A percentile compares a stretch with the other conserved stretches of the same genome.
These are phyloP conservation scores for Alnus rubra DNA, from an alignment of 306 rosid species.

Conservation along the genomic window DNA sequence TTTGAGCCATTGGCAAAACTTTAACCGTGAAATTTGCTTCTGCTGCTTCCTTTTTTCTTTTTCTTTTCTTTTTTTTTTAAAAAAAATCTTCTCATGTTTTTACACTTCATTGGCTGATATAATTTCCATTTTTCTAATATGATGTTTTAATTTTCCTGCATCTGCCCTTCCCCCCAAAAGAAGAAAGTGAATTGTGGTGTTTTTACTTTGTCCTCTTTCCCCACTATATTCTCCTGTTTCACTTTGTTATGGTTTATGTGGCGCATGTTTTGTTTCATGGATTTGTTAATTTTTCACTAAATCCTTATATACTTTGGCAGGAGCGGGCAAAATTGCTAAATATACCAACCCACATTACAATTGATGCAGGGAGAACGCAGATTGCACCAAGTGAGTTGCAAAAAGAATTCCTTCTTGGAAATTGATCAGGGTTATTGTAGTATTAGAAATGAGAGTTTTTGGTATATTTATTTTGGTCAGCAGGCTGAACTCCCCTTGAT, in stretches of 20 bases:
- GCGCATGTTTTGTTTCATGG: neutral
- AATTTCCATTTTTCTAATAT: neutral
- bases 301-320: conserved; percentile 38
- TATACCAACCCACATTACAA: conserved; percentile 81
- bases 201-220: neutral
- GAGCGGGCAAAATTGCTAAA: conserved; percentile 80
- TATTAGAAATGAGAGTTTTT: too few species aligned
- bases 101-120: neutral
- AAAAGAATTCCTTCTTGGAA: conserved; percentile 12
- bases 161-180: neutral
- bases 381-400: conserved; percentile 89
- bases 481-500: too few species aligned
- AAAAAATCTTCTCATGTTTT: neutral
- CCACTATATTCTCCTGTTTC: neutral
- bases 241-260: neutral
- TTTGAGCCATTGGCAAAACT: neutral
- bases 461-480: too few species aligned
- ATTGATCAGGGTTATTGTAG: neutral
- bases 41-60: neutral
- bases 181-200: neutral
- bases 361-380: conserved; percentile 97
- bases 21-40: neutral
- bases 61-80: too few species aligned
- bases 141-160: neutral
- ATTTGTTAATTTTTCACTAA: conserved; percentile 8